Evolutionary conservation across 352 stramenopile genomes (phyloP), one percentile per base, ranked within the genome.

Genomic region (Phytophthora multivora): DNA sequence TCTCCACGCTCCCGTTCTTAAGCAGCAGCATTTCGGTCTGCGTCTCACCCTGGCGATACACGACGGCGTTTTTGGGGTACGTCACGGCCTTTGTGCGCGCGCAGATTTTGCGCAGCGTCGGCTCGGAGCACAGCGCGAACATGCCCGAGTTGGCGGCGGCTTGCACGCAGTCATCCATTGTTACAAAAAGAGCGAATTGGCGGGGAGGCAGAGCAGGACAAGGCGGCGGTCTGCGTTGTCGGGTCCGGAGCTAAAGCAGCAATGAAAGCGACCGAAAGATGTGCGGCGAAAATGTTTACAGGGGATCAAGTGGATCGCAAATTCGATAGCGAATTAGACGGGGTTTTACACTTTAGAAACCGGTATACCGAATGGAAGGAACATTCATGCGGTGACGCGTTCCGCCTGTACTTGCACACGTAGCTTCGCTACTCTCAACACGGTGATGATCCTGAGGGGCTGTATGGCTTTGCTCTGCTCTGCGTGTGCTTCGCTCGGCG

Each of bases 21-120:
- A 96, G 67, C 52, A 96, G 69, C 50, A 96, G 71, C 73, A 95
- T 77, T 69, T 91, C 85, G 10, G 63, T 90, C 76, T 95, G 88
- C 51, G 71, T 77, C 63, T 91, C 77, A 47, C 88, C 86, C 67
- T 96, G 80, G 60, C 77, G 80, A 67, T 91, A 93, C 38, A 96
- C 62, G 41, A 94, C 74, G 45, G 80, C 68, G 58, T 85, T 89
- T 66, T 91, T 91, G 38, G 80, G 69, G 63, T 80, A 94, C 21
- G 67, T 66, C 63, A 95, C 86, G 57, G 77, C 59, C 49, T 75
- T 66, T 28, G 88, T 68, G 35, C 68, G 71, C 18, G 79, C 73
- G 69, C 86, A 94, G 63, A 96, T 88, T 63, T 86, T 79, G 59
- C 80, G 81, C 66, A 94, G 74, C 66, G 88, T 93, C 23, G 77